Conservation (phyloP, 768 basidiomycete genomes). For the Leccinum broughii region DNA sequence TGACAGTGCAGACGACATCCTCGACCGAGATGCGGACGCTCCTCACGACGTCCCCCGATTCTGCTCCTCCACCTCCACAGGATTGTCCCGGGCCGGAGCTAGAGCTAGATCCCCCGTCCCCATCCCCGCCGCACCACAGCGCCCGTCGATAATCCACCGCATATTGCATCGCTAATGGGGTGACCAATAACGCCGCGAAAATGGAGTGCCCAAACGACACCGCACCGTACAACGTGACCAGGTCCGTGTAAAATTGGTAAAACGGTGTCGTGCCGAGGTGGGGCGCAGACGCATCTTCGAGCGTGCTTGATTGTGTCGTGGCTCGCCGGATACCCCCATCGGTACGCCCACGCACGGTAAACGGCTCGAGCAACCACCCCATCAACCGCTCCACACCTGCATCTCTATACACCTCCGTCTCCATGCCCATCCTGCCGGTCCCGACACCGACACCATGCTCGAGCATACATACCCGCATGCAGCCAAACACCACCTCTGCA, state of each 20-base stretch:
- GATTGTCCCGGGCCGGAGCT: neutral
- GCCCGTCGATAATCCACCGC: constrained; percentile 80
- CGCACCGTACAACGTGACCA: constrained; percentile 86
- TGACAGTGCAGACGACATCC: constrained; percentile 42
- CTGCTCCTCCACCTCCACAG: neutral
- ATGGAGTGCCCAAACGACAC: constrained; percentile 82
- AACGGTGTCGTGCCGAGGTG: constrained; percentile 77
- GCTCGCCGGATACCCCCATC: neutral
- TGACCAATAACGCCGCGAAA: constrained; percentile 75
- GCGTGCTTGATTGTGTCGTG: constrained; percentile 19
- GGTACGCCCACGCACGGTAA: constrained; percentile 33
- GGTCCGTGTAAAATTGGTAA: constrained; percentile 92
- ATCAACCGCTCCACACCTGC: constrained; percentile 57
- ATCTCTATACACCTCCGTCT: constrained; percentile 81
- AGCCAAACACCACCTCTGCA: constrained; percentile 56
- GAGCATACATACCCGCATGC: constrained; percentile 96
- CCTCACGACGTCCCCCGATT: constrained; percentile 38
- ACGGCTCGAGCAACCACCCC: constrained; percentile 57
- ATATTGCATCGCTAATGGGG: constrained; percentile 75
- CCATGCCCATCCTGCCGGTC: constrained; percentile 9
- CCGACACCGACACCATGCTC: constrained; percentile 63
- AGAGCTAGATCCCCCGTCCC: neutral
- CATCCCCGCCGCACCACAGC: constrained; percentile 76
- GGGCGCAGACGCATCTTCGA: constrained; percentile 55
- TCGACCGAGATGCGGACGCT: constrained; percentile 54